Conservation (phyloP, 306 rosid species). For the Trifolium repens region DNA sequence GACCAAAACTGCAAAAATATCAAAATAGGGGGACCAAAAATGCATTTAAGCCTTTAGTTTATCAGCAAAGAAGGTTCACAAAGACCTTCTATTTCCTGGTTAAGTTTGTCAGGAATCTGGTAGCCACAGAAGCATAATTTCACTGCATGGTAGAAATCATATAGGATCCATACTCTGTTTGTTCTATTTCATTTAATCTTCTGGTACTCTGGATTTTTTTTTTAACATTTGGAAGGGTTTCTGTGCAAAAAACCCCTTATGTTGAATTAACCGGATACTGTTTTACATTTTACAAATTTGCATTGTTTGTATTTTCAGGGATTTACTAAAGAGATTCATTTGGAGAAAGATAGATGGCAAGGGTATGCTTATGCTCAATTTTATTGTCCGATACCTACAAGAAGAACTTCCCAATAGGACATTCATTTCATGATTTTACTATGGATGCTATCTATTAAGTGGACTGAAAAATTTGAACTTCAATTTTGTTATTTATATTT, state of each 20-base stretch:
- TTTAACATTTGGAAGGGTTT: not conserved
- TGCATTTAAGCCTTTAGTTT: no score
- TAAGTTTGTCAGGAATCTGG: slow-evolving; percentile 2
- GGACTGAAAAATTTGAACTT: slow-evolving; percentile 3
- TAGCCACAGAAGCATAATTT: not conserved
- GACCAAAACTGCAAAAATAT: no score
- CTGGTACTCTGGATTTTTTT: slow-evolving; percentile 15
- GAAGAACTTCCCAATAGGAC: slow-evolving; percentile 29
- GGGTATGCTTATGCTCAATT: slow-evolving; percentile 66
- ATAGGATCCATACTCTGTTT: not conserved
- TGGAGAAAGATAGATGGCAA: slow-evolving; percentile 97
- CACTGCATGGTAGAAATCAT: slow-evolving; percentile 10
- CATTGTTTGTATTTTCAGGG: slow-evolving; percentile 62
- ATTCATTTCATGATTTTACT: slow-evolving; percentile 19
- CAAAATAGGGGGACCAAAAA: no score
- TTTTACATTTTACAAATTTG: slow-evolving; percentile 26
- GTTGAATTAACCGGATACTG: slow-evolving; percentile 13
- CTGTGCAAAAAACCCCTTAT: not conserved
- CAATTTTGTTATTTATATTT: not conserved
- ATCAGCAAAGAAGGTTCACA: not conserved
- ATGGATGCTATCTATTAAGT: not conserved
- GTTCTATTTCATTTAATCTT: slow-evolving; percentile 12
- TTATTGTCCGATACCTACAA: slow-evolving; percentile 33
- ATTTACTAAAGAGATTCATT: slow-evolving; percentile 92
- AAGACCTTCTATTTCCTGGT: slow-evolving; percentile 1